Evolutionary conservation across 202 grass and related monocot genomes (phyloP).

Genomic region (Schoenoplectus tabernaemontani): DNA sequence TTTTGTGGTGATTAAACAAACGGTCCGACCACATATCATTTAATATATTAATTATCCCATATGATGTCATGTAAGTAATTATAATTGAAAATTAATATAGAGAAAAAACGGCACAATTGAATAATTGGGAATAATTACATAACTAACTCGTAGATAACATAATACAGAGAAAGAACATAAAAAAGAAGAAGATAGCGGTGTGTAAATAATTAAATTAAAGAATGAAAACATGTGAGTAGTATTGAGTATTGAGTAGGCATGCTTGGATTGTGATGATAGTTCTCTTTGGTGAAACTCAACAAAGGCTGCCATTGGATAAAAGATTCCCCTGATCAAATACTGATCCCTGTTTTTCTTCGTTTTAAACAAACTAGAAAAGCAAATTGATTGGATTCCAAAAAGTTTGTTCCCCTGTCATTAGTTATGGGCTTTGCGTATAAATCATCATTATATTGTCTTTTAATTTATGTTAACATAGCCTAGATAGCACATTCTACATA

Average conservation of each 20-base stretch:
- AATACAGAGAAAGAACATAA: neutral
- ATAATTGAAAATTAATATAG: no score
- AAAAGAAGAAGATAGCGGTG: neutral
- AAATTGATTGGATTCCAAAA: constrained; percentile 16
- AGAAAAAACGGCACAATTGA: no score
- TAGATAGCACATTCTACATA: neutral
- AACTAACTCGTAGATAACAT: neutral
- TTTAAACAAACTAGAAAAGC: constrained; percentile 1
- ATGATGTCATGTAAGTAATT: neutral
- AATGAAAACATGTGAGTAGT: neutral
- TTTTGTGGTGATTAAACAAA: neutral
- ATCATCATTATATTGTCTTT: constrained; percentile 15
- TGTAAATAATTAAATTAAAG: neutral
- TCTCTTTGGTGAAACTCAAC: constrained; percentile 19
- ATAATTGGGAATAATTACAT: neutral
- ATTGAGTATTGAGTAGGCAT: neutral
- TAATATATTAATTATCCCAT: neutral
- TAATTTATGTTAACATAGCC: neutral
- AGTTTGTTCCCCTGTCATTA: constrained; percentile 1
- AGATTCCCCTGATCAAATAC: constrained; percentile 12
- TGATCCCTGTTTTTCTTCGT: constrained; percentile 1
- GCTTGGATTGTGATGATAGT: constrained; percentile 15
- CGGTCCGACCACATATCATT: neutral
- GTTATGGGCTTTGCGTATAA: constrained; percentile 14
- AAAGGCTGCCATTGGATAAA: constrained; percentile 13